Conservation (phyloP, 345 rosid species). For the Brassica nigra region DNA sequence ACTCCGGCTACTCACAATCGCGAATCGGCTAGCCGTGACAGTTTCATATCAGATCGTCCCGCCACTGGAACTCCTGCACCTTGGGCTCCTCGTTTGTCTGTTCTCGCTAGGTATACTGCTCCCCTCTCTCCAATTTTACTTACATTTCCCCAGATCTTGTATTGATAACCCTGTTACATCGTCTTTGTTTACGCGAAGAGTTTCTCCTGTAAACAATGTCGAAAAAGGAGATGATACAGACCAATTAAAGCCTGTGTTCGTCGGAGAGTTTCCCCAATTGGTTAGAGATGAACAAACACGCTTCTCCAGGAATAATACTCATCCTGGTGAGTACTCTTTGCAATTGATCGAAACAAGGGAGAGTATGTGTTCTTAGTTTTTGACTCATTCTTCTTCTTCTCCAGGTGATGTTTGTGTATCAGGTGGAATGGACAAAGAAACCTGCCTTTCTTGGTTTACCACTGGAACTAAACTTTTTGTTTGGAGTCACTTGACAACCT, state of each 20-base stretch:
- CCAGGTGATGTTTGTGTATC: slow-evolving; percentile 57
- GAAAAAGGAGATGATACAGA: slow-evolving; percentile 53
- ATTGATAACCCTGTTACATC: slow-evolving; percentile 13
- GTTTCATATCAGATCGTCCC: slow-evolving; percentile 64
- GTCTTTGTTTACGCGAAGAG: slow-evolving; percentile 40
- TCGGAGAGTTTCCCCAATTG: slow-evolving; percentile 79
- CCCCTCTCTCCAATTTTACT: neutral
- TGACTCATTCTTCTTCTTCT: slow-evolving; percentile 7
- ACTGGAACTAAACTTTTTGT: slow-evolving; percentile 66
- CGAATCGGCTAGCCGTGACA: slow-evolving; percentile 26
- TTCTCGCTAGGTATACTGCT: slow-evolving; percentile 70
- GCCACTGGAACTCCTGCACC: slow-evolving; percentile 87
- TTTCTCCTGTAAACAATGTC: slow-evolving; percentile 50
- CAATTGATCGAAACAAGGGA: neutral
- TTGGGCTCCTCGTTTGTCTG: slow-evolving; percentile 89
- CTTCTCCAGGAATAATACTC: slow-evolving; percentile 44
- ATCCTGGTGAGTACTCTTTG: slow-evolving; percentile 55
- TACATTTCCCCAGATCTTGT: slow-evolving; percentile 16
- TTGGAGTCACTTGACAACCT: slow-evolving; percentile 68
- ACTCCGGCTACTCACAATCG: slow-evolving; percentile 57
- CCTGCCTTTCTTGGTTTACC: slow-evolving; percentile 80
- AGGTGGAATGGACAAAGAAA: slow-evolving; percentile 83
- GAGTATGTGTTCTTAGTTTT: slow-evolving; percentile 26
- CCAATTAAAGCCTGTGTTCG: slow-evolving; percentile 79
- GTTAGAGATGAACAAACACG: slow-evolving; percentile 71